These are phyloP conservation scores for Verticillium nonalfalfae DNA, from an alignment of 2,329 filamentous ascomycete genomes.

Conservation along the genomic window DNA sequence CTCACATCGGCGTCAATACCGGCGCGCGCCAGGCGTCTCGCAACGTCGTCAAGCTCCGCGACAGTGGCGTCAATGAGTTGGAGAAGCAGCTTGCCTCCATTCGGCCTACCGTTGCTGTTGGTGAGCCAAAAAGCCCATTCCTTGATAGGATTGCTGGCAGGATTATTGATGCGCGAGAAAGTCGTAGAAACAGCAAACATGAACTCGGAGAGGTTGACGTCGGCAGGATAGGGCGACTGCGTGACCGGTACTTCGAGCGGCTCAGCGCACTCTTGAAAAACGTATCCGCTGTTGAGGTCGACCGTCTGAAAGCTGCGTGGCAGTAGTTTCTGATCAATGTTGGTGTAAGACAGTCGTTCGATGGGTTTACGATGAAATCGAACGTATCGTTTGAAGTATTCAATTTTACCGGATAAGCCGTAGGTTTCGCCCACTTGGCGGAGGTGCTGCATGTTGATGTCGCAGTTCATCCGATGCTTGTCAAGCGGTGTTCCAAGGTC, in stretches of 20 bases:
- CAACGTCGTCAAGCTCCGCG: conserved; percentile 42
- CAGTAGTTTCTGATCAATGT: conserved; percentile 39
- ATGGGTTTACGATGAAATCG: conserved; percentile 44
- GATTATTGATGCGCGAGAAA: conserved; percentile 45
- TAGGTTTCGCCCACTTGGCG: conserved; percentile 38
- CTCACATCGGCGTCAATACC: conserved; percentile 54
- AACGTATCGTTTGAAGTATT: conserved; percentile 51
- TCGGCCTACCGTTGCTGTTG: conserved; percentile 46
- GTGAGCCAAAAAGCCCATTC: conserved; percentile 58
- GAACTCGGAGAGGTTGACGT: conserved; percentile 49
- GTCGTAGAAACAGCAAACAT: conserved; percentile 56
- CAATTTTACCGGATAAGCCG: conserved; percentile 40
- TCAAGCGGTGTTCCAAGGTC: conserved; percentile 12
- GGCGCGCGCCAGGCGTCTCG: conserved; percentile 34
- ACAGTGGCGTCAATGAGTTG: conserved; percentile 47
- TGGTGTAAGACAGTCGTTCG: conserved; percentile 43
- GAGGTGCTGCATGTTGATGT: conserved; percentile 39
- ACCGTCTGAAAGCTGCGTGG: conserved; percentile 39
- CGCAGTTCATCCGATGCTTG: conserved; percentile 39
- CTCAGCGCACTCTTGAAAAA: conserved; percentile 35
- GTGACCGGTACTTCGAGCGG: conserved; percentile 46
- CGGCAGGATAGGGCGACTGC: conserved; percentile 40
- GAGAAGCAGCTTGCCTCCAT: conserved; percentile 50
- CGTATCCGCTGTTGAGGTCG: conserved; percentile 35
- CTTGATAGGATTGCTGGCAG: conserved; percentile 44